Conservation (phyloP, 2,329 filamentous ascomycete genomes). For the Pseudopithomyces chartarum region DNA sequence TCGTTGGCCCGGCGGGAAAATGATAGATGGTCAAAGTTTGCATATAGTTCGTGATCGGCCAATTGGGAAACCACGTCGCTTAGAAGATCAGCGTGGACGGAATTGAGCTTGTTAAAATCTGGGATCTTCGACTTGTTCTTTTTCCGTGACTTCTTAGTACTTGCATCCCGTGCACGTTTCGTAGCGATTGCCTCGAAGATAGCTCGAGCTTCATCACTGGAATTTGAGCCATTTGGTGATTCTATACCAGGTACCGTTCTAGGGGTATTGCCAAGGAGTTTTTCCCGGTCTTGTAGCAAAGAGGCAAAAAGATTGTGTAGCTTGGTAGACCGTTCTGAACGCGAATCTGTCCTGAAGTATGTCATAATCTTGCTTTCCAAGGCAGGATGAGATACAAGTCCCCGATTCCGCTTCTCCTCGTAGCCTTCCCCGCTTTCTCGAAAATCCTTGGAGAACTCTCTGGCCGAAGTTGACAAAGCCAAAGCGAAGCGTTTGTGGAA, state of each 20-base stretch:
- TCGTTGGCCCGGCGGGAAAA: constrained; percentile 22
- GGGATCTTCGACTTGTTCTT: constrained; percentile 7
- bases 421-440: background rate
- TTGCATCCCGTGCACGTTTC: background rate
- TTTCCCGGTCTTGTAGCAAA: constrained; percentile 2
- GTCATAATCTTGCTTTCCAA: constrained; percentile 16
- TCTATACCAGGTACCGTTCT: background rate
- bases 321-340: constrained; percentile 16
- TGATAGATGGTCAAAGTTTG: constrained; percentile 25
- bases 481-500: constrained; percentile 15
- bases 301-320: constrained; percentile 24
- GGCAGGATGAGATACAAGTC: constrained; percentile 10
- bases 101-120: constrained; percentile 8
- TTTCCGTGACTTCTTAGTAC: constrained; percentile 8
- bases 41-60: constrained; percentile 18
- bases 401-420: constrained; percentile 14
- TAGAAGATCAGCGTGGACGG: constrained; percentile 11
- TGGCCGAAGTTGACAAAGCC: constrained; percentile 4
- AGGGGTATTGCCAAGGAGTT: background rate
- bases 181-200: constrained; percentile 9
- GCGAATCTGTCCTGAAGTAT: constrained; percentile 12
- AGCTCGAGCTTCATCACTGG: constrained; percentile 4
- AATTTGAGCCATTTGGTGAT: background rate
- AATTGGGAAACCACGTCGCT: constrained; percentile 10
- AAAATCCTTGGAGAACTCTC: constrained; percentile 10